Evolutionary conservation across 805 yeast species (phyloP).

Genomic region (Candida sphagnicola): DNA sequence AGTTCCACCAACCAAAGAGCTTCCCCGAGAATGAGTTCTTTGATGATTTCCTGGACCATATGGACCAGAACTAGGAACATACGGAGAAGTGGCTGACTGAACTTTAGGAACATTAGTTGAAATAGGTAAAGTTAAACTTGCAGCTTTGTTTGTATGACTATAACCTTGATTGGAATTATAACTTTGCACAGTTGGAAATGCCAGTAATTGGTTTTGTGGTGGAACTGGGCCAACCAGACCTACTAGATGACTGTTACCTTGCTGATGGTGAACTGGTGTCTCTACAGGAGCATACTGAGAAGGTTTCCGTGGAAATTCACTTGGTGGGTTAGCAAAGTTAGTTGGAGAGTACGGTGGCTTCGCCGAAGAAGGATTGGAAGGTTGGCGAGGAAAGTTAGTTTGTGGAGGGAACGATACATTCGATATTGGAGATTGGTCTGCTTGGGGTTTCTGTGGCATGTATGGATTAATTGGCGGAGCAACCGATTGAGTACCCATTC

Average conservation of each 20-base stretch:
- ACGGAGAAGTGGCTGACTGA: conserved; percentile 31
- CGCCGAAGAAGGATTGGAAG: too few species aligned
- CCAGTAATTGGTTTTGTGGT: conserved; percentile 3
- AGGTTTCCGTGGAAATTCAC: neutral
- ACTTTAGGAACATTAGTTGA: conserved; percentile 21
- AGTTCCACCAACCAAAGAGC: conserved; percentile 36
- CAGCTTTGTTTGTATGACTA: neutral
- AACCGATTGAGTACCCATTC: too few species aligned
- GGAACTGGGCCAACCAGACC: conserved; percentile 3
- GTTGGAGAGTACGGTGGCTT: too few species aligned
- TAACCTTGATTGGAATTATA: neutral
- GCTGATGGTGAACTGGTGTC: conserved; percentile 19
- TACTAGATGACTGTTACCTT: conserved; percentile 3
- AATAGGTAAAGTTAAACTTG: neutral
- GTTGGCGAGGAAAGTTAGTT: conserved; percentile 7
- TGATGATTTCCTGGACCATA: conserved; percentile 36
- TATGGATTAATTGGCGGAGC: conserved; percentile 28
- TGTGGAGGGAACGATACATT: neutral
- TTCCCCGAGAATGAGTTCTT: conserved; percentile 36
- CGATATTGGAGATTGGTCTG: neutral
- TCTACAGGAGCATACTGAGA: conserved; percentile 10
- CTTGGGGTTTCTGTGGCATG: conserved; percentile 7
- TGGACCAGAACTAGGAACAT: conserved; percentile 42
- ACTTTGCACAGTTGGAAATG: conserved; percentile 7
- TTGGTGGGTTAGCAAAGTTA: conserved; percentile 10